Evolutionary conservation across 495 filamentous ascomycete genomes (phyloP).

Genomic region (Lichenothelia convexa): DNA sequence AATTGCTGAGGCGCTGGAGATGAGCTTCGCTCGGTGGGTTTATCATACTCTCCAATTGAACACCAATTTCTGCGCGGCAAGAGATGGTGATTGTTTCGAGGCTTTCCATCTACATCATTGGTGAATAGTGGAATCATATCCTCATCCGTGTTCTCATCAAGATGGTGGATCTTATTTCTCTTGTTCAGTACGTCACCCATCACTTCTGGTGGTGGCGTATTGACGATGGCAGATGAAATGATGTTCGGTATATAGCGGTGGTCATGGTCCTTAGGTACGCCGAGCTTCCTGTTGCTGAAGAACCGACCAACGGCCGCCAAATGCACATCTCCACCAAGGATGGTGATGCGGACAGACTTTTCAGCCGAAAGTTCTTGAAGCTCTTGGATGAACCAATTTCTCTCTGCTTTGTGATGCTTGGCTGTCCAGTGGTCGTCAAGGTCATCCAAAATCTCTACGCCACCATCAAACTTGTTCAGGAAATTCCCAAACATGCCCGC

Average conservation of each 20-base stretch:
- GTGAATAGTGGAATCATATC: constrained; percentile 87
- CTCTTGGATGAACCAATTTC: constrained; percentile 71
- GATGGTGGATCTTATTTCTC: constrained; percentile 83
- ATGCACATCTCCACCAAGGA: constrained; percentile 82
- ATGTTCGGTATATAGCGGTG: constrained; percentile 87
- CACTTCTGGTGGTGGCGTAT: constrained; percentile 73
- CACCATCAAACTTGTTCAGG: constrained; percentile 78
- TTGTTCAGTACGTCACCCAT: constrained; percentile 85
- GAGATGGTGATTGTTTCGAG: constrained; percentile 79
- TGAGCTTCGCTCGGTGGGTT: constrained; percentile 35
- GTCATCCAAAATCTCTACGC: constrained; percentile 84
- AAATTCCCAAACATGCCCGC: constrained; percentile 63
- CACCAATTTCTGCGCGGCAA: constrained; percentile 88
- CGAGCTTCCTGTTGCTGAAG: constrained; percentile 69
- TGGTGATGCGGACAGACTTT: constrained; percentile 81
- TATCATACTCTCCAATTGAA: constrained; percentile 65
- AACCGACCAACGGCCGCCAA: constrained; percentile 85
- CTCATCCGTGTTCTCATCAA: constrained; percentile 73
- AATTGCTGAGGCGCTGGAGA: not conserved
- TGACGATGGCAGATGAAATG: constrained; percentile 81
- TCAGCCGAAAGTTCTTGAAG: constrained; percentile 80
- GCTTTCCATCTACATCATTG: constrained; percentile 72
- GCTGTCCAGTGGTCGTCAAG: constrained; percentile 95
- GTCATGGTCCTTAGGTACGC: constrained; percentile 64
- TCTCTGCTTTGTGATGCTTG: constrained; percentile 76